Evolutionary conservation across 805 yeast genomes (phyloP).

Genomic region (Zygosaccharomyces bisporus): DNA sequence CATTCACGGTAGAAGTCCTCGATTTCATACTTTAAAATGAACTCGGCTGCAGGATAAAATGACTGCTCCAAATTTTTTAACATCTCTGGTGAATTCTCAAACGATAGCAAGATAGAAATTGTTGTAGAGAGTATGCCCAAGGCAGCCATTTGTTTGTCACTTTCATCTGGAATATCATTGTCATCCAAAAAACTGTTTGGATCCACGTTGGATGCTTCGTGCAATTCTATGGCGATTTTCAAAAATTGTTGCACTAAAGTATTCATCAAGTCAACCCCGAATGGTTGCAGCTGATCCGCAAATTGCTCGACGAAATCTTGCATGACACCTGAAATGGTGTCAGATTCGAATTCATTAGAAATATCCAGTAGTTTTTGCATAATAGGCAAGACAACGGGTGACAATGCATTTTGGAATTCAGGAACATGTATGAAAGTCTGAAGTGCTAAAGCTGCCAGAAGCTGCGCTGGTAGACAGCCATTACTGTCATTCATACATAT

Average conservation of each 20-base stretch:
- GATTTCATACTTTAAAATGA: slow-evolving; percentile 60
- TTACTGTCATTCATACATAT: slow-evolving; percentile 41
- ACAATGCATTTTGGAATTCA: slow-evolving; percentile 64
- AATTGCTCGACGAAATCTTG: slow-evolving; percentile 92
- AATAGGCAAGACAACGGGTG: slow-evolving; percentile 67
- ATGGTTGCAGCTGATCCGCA: slow-evolving; percentile 86
- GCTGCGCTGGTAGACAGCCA: slow-evolving; percentile 63
- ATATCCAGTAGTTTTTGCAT: slow-evolving; percentile 75
- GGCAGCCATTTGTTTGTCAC: slow-evolving; percentile 79
- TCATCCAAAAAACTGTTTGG: slow-evolving; percentile 37
- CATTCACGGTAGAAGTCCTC: slow-evolving; percentile 74
- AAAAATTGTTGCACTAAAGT: slow-evolving; percentile 72
- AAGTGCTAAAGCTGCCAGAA: slow-evolving; percentile 80
- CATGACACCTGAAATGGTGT: slow-evolving; percentile 83
- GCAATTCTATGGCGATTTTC: slow-evolving; percentile 61
- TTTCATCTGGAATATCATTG: slow-evolving; percentile 40
- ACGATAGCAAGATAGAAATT: slow-evolving; percentile 72
- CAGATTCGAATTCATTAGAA: slow-evolving; percentile 80
- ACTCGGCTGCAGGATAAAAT: slow-evolving; percentile 63
- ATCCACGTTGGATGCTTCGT: slow-evolving; percentile 53
- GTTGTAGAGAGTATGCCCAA: slow-evolving; percentile 77
- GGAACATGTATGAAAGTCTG: slow-evolving; percentile 69
- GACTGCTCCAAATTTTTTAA: slow-evolving; percentile 62
- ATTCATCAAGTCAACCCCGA: slow-evolving; percentile 65
- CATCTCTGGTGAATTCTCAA: slow-evolving; percentile 73